A percentile compares a stretch with the other conserved stretches of the same genome.
phyloP scores from a whole-genome alignment of 2,329 filamentous ascomycete species.

The Lecanosticta acicola region DNA sequence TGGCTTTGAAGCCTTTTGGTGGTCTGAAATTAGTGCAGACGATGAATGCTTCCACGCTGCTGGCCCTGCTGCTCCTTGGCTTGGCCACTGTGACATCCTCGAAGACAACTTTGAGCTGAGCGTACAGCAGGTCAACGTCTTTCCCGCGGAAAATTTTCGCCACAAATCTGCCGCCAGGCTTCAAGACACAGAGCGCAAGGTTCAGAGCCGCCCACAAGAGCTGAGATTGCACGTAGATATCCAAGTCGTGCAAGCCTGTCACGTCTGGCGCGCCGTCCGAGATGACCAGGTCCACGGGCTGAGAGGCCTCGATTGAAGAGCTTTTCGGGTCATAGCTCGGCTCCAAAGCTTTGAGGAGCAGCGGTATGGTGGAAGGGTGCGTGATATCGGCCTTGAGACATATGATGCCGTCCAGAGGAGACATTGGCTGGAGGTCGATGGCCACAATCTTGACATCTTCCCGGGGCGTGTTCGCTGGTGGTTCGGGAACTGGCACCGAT shows the following conservation, averaged over 20 bases:
- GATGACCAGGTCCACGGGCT: constrained; percentile 86
- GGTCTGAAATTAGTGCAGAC: constrained; percentile 87
- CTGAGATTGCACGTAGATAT: constrained; percentile 97
- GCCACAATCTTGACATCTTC: constrained; percentile 81
- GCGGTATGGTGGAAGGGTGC: constrained; percentile 87
- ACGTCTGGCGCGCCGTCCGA: constrained; percentile 96
- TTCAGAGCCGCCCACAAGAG: constrained; percentile 91
- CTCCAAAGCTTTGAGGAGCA: constrained; percentile 79
- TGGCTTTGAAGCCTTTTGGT: constrained; percentile 68
- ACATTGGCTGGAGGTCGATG: constrained; percentile 94
- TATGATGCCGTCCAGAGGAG: constrained; percentile 83
- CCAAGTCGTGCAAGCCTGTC: constrained; percentile 90
- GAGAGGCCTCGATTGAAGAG: constrained; percentile 48
- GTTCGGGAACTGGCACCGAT: background rate
- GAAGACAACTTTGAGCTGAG: constrained; percentile 89
- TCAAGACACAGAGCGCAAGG: constrained; percentile 84
- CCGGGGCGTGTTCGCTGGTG: constrained; percentile 14
- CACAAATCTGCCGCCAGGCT: constrained; percentile 90
- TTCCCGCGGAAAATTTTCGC: constrained; percentile 95
- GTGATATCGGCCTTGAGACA: constrained; percentile 95
- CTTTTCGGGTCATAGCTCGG: constrained; percentile 47
- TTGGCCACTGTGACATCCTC: constrained; percentile 84
- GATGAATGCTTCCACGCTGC: constrained; percentile 93
- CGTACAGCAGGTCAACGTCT: constrained; percentile 92
- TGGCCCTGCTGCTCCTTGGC: constrained; percentile 87